Base-by-base conservation (phyloP, 192 early-diverging fungal species). In the Chytriomyces confervae region DNA sequence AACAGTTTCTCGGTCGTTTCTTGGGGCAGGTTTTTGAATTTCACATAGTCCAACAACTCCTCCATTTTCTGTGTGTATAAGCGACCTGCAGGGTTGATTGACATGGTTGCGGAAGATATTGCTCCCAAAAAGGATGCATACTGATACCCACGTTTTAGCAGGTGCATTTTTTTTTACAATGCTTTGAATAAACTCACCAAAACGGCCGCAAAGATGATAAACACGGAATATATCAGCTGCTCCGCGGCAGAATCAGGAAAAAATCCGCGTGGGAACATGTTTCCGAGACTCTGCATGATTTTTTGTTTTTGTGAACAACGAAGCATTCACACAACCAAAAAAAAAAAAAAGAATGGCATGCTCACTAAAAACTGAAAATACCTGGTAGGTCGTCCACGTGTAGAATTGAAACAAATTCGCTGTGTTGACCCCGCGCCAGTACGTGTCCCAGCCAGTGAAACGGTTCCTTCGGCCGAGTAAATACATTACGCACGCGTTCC, bases 31-130 rank as follows among this genome's bases (percentile, higher is more conserved):
- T 71, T 71, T 27, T 71, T 71, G 50, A 48, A 71, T 44, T 71
- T 53, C 7, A 71, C 69, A 51, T 71, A 71, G 57, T 71, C 69
- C 16, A 71, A 16, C 23, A 71, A 43, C 24, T 71, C 69, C 29
- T 71, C 69, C 69, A 71, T 71, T 36, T 71, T 71, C 29, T 71
- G 69, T 7, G 50, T 71, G 69, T 71, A 71, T 6, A 71, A n/a
- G 7, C 69, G 69, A 44, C 69, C 69, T 16, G 53, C 50, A 1
- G 69, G 69, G 43, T 71, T 71, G 9, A 71, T 13, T 36, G 69
- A 71, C 69, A 71, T 71, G 16, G 69, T 44, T 16, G 69, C 69
- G 7, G 69, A 71, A 16, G 69, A 71, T 1, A 71, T 71, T 13
- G 9, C n/a, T 53, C 69, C 69, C 7, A 71, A 51, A 44, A 71